A percentile compares a stretch with the other conserved stretches of the same genome.
phyloP scores from a whole-genome alignment of 75 land plant species.

The Larix kaempferi region DNA sequence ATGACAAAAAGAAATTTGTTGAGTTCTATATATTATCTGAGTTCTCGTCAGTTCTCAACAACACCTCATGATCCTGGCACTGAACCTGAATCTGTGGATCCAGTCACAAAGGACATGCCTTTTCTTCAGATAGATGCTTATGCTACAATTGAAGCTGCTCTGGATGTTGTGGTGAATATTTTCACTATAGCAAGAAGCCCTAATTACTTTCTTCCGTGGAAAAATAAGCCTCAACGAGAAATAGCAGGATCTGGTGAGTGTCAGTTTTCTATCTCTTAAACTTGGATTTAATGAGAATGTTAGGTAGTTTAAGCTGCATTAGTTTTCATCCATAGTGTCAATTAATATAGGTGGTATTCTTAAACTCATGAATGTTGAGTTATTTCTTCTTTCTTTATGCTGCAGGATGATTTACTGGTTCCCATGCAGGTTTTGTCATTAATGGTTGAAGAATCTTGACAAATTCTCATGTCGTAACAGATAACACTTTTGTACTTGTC shows the following conservation, averaged over 20 bases:
- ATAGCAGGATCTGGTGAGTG: constrained; percentile 74
- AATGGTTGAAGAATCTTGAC: constrained; percentile 71
- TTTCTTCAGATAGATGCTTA: constrained; percentile 35
- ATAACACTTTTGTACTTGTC: constrained; percentile 85
- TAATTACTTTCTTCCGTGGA: constrained; percentile 92
- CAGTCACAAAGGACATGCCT: background rate
- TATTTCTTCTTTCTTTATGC: background rate
- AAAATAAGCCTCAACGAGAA: constrained; percentile 93
- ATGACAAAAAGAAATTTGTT: background rate
- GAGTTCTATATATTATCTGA: background rate
- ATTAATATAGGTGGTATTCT: background rate
- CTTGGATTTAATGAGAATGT: background rate
- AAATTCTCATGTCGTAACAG: constrained; percentile 96
- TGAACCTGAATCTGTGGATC: background rate
- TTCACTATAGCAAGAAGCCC: constrained; percentile 90
- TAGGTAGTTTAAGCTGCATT: constrained; percentile 3
- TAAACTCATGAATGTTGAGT: background rate
- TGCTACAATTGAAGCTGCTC: constrained; percentile 65
- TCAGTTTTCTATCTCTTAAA: background rate
- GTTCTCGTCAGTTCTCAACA: background rate
- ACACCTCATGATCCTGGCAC: constrained; percentile 4
- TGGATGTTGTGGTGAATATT: constrained; percentile 91
- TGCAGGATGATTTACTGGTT: background rate
- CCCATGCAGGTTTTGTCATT: constrained; percentile 73
- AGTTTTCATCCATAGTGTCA: background rate